Conservation (phyloP, 768 basidiomycete species). For the Leccinum uliginosum region DNA sequence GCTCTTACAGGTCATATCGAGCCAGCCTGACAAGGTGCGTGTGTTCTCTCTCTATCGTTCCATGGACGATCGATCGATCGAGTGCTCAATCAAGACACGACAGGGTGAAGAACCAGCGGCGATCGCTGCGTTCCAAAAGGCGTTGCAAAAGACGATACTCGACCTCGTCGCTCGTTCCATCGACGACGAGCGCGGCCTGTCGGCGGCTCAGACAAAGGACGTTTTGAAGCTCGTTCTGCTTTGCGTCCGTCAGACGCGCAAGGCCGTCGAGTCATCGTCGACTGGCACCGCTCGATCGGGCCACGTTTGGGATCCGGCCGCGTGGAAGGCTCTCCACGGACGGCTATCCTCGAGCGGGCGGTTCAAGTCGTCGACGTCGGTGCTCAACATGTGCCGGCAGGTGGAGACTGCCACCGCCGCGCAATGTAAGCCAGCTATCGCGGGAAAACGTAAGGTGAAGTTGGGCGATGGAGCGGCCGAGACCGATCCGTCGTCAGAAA, state of each 20-base stretch:
- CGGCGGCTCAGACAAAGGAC: constrained; percentile 71
- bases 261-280: constrained; percentile 39
- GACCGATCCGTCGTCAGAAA: constrained; percentile 31
- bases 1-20: constrained; percentile 62
- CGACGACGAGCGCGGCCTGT: constrained; percentile 42
- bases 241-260: constrained; percentile 56
- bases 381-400: constrained; percentile 64
- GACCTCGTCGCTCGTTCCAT: constrained; percentile 46
- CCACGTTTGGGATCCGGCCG: constrained; percentile 54
- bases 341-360: constrained; percentile 49
- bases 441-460: constrained; percentile 38
- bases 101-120: constrained; percentile 41
- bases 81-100: constrained; percentile 1
- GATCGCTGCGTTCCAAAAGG: constrained; percentile 40
- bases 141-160: constrained; percentile 47
- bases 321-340: constrained; percentile 50
- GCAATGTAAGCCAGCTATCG: constrained; percentile 4
- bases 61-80: background rate
- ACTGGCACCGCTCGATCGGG: constrained; percentile 6
- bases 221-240: constrained; percentile 65
- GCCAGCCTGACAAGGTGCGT: constrained; percentile 33
- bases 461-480: constrained; percentile 22
- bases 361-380: constrained; percentile 58
- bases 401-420: constrained; percentile 32
- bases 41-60: background rate